Evolutionary conservation across 1,139 yeast species (phyloP), one percentile per base, ranked within the genome.

Genomic region (Geotrichum australiense): DNA sequence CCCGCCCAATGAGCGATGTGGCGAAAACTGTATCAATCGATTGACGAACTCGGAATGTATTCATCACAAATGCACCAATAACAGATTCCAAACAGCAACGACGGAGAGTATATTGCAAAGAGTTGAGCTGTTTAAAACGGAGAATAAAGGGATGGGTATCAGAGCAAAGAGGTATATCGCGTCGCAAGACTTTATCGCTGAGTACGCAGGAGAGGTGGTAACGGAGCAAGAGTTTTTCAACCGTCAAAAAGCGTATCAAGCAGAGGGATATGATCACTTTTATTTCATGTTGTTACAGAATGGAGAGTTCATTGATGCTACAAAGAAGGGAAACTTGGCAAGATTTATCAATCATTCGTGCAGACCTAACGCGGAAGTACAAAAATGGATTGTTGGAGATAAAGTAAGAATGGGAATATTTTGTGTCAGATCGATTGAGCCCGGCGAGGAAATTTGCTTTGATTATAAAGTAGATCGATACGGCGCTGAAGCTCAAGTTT

Each of bases 211-310:
- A 24, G 98, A 91, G 59, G 94, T 91, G 23, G 81, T 91, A 30
- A 86, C 81, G 56, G 94, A 85, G 55, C 63, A 65, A 15, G 66
- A 76, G 24, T 91, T 89, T 60, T 69, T 86, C 44, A 69, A 70
- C 41, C 72, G 96, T 49, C 83, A 82, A 80, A 67, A 74, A 41
- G 74, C 73, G 36, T 91, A 91, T 60, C 93, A 83, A 56, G 62
- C 68, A 26, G 71, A 73, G 50, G 76, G 80, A n/a, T 71, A 81
- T 51, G 78, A 75, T 60, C 98, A 91, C 63, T 91, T 91, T 55
- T 91, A 91, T 62, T 91, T 91, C 62, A 91, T 91, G 98, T 87
- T 87, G 96, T 73, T 91, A 50, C 94, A 86, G 54, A 83, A 80
- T 56, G 89, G 87, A 49, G 91, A 91, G 56, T 91, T 86, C 58